Evolutionary conservation across 1,139 yeast species (phyloP).

Genomic region (Lodderomyces theae): DNA sequence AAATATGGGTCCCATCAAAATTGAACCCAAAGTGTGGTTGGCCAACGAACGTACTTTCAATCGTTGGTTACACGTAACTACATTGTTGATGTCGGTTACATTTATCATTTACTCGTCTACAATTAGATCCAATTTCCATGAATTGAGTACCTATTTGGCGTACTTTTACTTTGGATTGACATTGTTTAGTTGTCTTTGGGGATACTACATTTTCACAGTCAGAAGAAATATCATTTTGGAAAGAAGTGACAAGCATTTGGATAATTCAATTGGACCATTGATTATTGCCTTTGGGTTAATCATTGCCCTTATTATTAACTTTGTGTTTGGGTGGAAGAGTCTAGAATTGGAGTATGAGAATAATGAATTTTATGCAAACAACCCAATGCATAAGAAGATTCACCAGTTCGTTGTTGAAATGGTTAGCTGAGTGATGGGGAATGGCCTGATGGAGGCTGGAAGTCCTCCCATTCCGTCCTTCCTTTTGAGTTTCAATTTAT

Average conservation of each 20-base stretch:
- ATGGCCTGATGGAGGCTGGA: too few species aligned
- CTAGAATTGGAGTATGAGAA: constrained; percentile 13
- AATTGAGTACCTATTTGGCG: constrained; percentile 63
- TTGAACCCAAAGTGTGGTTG: constrained; percentile 97
- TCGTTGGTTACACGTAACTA: constrained; percentile 93
- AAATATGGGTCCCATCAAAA: constrained; percentile 87
- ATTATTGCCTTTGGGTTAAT: constrained; percentile 70
- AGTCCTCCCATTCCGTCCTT: too few species aligned
- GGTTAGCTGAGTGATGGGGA: constrained; percentile 13
- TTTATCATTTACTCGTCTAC: constrained; percentile 83
- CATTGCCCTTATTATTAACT: constrained; percentile 67
- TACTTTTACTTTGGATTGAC: constrained; percentile 79
- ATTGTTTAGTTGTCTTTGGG: constrained; percentile 84
- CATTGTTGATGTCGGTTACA: constrained; percentile 81
- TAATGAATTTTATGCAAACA: constrained; percentile 30
- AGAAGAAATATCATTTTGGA: constrained; percentile 73
- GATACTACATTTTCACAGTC: constrained; percentile 69
- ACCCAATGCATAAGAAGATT: constrained; percentile 34
- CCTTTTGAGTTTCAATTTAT: too few species aligned
- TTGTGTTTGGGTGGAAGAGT: constrained; percentile 60
- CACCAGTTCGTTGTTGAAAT: constrained; percentile 29
- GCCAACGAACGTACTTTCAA: constrained; percentile 97
- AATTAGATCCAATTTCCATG: constrained; percentile 54
- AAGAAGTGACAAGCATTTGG: constrained; percentile 84
- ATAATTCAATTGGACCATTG: constrained; percentile 85